A percentile compares a stretch with the other conserved stretches of the same genome.
Evolutionary conservation across 2,329 filamentous ascomycete genomes (phyloP).

Genomic region (Aschersonia sp.): DNA sequence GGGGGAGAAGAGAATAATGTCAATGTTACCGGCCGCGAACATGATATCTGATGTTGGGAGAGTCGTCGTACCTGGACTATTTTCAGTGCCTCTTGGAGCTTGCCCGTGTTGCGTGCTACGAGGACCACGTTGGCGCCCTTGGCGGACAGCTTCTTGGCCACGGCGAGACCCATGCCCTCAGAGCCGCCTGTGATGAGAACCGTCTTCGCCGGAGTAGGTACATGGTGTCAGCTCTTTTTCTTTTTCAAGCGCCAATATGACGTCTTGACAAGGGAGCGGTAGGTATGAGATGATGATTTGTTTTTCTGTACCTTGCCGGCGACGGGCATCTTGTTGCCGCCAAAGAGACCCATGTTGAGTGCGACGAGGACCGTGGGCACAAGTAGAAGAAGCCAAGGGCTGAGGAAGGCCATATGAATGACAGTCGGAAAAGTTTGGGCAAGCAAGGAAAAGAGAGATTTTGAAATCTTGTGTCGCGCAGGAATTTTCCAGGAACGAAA

Average conservation of each 20-base stretch:
- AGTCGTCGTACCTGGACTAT: constrained; percentile 39
- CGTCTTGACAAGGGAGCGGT: constrained; percentile 2
- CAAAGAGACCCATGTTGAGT: constrained; percentile 51
- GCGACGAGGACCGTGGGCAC: constrained; percentile 20
- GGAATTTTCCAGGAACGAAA: too few relatives aligned
- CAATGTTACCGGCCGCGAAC: background rate
- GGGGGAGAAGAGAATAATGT: background rate
- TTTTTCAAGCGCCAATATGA: background rate
- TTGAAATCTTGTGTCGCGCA: too few relatives aligned
- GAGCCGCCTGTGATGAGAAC: constrained; percentile 82
- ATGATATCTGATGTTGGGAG: background rate
- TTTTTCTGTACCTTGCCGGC: constrained; percentile 56
- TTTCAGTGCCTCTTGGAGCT: constrained; percentile 57
- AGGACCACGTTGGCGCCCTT: constrained; percentile 82
- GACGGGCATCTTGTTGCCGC: constrained; percentile 63
- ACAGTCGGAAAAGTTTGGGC: too few relatives aligned
- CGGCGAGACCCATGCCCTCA: constrained; percentile 75
- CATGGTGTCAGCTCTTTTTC: background rate
- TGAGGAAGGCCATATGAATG: background rate
- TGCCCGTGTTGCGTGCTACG: constrained; percentile 61
- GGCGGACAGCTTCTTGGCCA: constrained; percentile 57
- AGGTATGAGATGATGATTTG: background rate
- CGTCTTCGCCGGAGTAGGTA: constrained; percentile 39
- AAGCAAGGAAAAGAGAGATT: too few relatives aligned
- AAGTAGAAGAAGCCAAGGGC: constrained; percentile 9